phyloP scores from a whole-genome alignment of 257 asterid genomes.

The Buddleja alternifolia region DNA sequence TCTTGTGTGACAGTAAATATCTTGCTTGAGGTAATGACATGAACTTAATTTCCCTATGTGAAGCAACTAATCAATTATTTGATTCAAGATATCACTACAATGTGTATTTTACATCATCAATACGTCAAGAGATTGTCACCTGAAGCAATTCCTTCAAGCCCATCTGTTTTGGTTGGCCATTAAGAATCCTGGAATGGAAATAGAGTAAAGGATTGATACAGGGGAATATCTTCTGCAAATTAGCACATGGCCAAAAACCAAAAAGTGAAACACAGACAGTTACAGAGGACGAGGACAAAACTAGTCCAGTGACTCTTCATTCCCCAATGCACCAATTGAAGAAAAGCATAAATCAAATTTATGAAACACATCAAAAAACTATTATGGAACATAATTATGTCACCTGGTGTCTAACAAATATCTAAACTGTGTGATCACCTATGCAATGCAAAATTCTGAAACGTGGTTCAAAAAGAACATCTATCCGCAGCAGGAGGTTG shows the following conservation, averaged over 20 bases:
- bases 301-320: constrained; percentile 1
- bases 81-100: constrained; percentile 20
- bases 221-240: neutral
- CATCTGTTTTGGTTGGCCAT: constrained; percentile 95
- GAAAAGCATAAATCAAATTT: neutral
- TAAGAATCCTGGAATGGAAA: constrained; percentile 67
- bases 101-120: constrained; percentile 22
- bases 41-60: constrained; percentile 14
- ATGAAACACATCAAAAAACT: neutral
- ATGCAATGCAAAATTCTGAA: neutral
- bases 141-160: constrained; percentile 95
- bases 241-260: constrained; percentile 11
- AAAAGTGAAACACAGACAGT: constrained; percentile 15
- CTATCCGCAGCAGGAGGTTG: neutral
- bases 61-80: constrained; percentile 15
- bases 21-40: constrained; percentile 4
- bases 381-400: neutral
- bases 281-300: constrained; percentile 16
- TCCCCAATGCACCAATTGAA: constrained; percentile 3
- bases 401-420: neutral
- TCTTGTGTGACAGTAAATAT: neutral
- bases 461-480: neutral
- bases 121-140: constrained; percentile 49
- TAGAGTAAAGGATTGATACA: constrained; percentile 15
- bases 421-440: neutral